Conservation (phyloP, 139 green algal genomes). For the Nannochloris sp. region DNA sequence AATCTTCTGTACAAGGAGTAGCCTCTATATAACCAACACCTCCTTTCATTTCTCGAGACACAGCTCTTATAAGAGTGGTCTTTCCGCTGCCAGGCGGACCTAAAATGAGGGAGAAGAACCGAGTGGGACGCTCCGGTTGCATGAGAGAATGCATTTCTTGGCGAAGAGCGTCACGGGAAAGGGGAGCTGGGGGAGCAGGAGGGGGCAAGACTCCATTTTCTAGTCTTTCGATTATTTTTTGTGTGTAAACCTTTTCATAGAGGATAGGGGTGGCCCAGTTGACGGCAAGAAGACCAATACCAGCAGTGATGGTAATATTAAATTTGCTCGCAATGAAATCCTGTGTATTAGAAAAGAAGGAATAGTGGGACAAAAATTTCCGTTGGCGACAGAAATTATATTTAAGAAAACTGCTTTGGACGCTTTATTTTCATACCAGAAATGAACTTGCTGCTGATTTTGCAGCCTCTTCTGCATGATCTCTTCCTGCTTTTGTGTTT, state of each 20-base stretch:
- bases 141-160: too few relatives aligned
- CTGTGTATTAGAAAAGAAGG: neutral
- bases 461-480: too few relatives aligned
- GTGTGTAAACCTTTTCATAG: neutral
- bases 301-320: neutral
- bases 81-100: slow-evolving; percentile 18
- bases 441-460: too few relatives aligned
- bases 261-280: neutral
- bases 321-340: neutral
- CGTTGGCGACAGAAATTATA: neutral
- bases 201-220: neutral
- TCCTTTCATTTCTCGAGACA: neutral
- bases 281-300: neutral
- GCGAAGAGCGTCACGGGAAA: neutral
- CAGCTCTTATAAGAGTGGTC: slow-evolving; percentile 9
- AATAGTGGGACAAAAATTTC: neutral
- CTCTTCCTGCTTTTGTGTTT: too few relatives aligned
- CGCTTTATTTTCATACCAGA: too few relatives aligned
- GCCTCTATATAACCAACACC: slow-evolving; percentile 9
- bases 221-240: neutral
- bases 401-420: neutral
- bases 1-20: neutral
- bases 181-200: neutral
- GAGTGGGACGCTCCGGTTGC: neutral
- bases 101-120: slow-evolving; percentile 16